Conservation (phyloP, 2,329 filamentous ascomycete genomes). For the Fusarium tupiense region DNA sequence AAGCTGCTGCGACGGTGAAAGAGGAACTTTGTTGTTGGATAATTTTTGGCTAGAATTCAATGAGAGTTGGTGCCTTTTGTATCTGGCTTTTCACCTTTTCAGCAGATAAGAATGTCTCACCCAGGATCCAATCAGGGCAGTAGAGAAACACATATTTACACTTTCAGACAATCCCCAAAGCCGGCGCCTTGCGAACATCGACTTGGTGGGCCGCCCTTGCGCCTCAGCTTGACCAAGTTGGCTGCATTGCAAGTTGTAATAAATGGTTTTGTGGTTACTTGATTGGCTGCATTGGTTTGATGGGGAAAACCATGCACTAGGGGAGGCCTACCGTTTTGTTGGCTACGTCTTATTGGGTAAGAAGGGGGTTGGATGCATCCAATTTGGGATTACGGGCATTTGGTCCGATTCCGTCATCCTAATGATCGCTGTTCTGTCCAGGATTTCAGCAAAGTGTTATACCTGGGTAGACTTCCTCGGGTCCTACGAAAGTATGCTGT, state of each 20-base stretch:
- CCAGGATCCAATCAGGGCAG: background rate
- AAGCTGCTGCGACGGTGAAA: background rate
- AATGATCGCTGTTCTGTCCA: background rate
- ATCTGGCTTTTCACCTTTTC: background rate
- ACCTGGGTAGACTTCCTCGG: background rate
- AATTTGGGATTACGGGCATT: background rate
- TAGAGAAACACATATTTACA: background rate
- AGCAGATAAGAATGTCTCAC: background rate
- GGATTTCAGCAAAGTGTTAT: background rate
- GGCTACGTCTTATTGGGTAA: conserved; percentile 17
- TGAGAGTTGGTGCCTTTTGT: conserved; percentile 16
- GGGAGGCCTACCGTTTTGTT: conserved; percentile 23
- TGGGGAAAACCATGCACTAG: conserved; percentile 23
- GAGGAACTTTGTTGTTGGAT: background rate
- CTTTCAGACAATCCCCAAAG: background rate
- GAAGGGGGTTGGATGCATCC: conserved; percentile 5
- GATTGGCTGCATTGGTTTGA: background rate
- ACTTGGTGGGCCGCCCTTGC: background rate
- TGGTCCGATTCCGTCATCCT: background rate
- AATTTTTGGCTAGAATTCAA: background rate
- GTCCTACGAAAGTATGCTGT: background rate
- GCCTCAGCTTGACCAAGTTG: background rate
- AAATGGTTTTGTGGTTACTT: background rate
- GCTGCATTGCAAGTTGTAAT: background rate
- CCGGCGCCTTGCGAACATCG: background rate